Percentiles rank a stretch among this genome's conserved stretches.
Conservation (phyloP, 495 filamentous ascomycete genomes). For the Diplogelasinospora grovesii region DNA sequence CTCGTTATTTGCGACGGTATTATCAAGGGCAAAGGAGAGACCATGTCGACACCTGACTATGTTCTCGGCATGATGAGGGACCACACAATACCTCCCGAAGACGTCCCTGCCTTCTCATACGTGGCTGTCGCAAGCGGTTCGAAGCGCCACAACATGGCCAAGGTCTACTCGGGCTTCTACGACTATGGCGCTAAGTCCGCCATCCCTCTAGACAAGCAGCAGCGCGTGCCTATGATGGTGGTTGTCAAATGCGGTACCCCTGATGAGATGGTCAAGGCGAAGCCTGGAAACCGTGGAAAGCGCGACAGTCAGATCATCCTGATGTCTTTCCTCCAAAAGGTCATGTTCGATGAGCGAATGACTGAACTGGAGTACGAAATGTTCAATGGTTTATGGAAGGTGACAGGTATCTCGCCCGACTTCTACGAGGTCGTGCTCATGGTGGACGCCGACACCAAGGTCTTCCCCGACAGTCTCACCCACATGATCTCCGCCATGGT, state of each 20-base stretch:
- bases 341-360: constrained; percentile 99
- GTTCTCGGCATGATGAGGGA: constrained; percentile 92
- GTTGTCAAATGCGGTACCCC: constrained; percentile 95
- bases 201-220: constrained; percentile 81
- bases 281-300: constrained; percentile 96
- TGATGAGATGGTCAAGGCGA: constrained; percentile 69
- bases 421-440: constrained; percentile 97
- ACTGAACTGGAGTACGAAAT: constrained; percentile 99
- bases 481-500: constrained; percentile 99
- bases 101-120: constrained; percentile 87
- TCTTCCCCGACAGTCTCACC: constrained; percentile 95
- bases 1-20: constrained; percentile 95
- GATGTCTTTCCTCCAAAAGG: constrained; percentile 99
- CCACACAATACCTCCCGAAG: constrained; percentile 65
- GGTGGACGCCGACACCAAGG: constrained; percentile 98
- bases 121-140: constrained; percentile 94
- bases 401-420: constrained; percentile 95
- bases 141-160: constrained; percentile 98
- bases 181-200: constrained; percentile 79
- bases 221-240: constrained; percentile 98
- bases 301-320: constrained; percentile 97
- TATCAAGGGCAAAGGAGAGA: constrained; percentile 93
- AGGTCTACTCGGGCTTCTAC: constrained; percentile 96
- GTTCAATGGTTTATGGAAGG: constrained; percentile 98
- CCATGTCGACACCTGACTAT: constrained; percentile 81